Percentiles rank a stretch among this genome's conserved stretches.
phyloP scores from a whole-genome alignment of 257 asterid species.

The Solanum ossicruentum region DNA sequence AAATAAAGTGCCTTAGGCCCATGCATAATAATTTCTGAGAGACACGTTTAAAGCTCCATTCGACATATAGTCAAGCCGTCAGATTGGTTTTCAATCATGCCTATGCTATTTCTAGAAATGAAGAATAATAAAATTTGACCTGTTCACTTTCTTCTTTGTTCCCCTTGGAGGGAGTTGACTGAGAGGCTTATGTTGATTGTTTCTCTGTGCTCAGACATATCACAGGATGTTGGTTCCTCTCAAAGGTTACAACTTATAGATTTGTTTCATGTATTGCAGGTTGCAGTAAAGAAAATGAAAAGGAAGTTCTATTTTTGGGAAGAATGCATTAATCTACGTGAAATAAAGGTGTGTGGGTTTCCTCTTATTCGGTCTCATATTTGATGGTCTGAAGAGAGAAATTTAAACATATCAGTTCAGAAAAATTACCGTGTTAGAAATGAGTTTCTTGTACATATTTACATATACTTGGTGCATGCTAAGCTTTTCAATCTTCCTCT shows the following conservation, averaged over 20 bases:
- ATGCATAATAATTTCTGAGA: not conserved
- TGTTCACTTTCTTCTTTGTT: not conserved
- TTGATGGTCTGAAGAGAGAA: not conserved
- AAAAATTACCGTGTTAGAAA: not conserved
- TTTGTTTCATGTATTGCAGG: slow-evolving; percentile 29
- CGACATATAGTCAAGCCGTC: not conserved
- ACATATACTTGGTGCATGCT: not conserved
- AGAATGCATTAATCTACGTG: slow-evolving; percentile 76
- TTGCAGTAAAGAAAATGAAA: slow-evolving; percentile 94
- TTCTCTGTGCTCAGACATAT: not conserved
- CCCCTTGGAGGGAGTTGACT: not conserved
- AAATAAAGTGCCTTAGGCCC: not conserved
- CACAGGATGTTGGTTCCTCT: not conserved
- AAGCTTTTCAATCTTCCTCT: not conserved
- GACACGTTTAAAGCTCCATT: not conserved
- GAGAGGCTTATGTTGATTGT: not conserved
- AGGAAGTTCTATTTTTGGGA: slow-evolving; percentile 81
- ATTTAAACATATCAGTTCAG: not conserved
- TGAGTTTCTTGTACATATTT: not conserved
- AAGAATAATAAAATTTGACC: not conserved
- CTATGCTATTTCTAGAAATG: not conserved
- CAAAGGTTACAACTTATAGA: not conserved
- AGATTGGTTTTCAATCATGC: not conserved
- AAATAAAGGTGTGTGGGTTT: slow-evolving; percentile 52
- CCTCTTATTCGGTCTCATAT: not conserved